Evolutionary conservation across 306 rosid species (phyloP).

Genomic region (Corylus heterophylla): DNA sequence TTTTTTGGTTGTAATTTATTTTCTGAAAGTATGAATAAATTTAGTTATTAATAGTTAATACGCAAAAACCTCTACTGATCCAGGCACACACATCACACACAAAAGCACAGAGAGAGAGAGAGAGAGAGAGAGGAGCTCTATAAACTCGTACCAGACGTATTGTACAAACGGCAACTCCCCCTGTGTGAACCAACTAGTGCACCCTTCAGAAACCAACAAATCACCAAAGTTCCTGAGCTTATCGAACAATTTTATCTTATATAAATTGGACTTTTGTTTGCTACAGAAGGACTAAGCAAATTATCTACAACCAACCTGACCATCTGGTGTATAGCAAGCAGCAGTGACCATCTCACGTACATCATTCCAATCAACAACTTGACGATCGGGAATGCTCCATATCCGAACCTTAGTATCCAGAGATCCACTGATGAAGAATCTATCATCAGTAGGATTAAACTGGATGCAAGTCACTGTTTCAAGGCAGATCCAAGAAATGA

Average conservation of each 20-base stretch:
- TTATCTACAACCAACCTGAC: constrained; percentile 73
- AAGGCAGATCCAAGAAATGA: constrained; percentile 43
- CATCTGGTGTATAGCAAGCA: constrained; percentile 99
- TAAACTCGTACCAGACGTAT: constrained; percentile 66
- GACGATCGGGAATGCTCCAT: constrained; percentile 93
- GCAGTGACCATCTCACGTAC: constrained; percentile 98
- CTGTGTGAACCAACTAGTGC: constrained; percentile 93
- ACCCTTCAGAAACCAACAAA: constrained; percentile 58
- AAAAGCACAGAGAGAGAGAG: neutral
- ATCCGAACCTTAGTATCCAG: constrained; percentile 97
- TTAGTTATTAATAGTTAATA: constrained; percentile 25
- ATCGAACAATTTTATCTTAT: neutral
- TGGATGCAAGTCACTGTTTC: constrained; percentile 99
- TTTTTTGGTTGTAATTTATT: constrained; percentile 82
- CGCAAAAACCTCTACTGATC: constrained; percentile 21
- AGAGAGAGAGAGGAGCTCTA: neutral
- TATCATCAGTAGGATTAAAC: constrained; percentile 97
- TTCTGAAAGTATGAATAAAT: constrained; percentile 45
- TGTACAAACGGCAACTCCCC: constrained; percentile 91
- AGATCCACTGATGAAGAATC: constrained; percentile 97
- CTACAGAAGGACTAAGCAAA: constrained; percentile 17
- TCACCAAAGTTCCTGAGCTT: constrained; percentile 32
- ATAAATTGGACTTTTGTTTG: constrained; percentile 7
- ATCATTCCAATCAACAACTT: constrained; percentile 97
- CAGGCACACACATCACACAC: neutral